A percentile compares a stretch with the other conserved stretches of the same genome.
Evolutionary conservation across 768 basidiomycete species (phyloP).

Genomic region (Lactifluus hygrophoroides): DNA sequence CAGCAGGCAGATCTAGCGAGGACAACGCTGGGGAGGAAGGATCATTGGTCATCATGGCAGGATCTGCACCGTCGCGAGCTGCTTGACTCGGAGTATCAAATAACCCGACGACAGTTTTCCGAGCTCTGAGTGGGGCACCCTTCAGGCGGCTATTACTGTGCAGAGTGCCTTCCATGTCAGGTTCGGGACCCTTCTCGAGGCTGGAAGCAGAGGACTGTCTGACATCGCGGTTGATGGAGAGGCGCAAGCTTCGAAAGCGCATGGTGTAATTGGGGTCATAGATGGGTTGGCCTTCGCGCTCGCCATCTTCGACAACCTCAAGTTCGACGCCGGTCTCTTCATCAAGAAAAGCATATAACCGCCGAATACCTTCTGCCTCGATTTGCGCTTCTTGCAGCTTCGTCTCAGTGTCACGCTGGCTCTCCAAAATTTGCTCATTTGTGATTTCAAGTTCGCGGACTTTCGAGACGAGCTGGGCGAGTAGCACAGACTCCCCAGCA

Average conservation of each 20-base stretch:
- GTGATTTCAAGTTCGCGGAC: constrained; percentile 71
- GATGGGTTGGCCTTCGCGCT: constrained; percentile 27
- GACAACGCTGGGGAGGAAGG: constrained; percentile 13
- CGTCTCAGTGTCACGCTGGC: constrained; percentile 52
- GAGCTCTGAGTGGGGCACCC: constrained; percentile 24
- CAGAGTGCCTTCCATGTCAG: constrained; percentile 26
- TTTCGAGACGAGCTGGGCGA: constrained; percentile 65
- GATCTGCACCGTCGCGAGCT: not conserved
- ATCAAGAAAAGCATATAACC: constrained; percentile 59
- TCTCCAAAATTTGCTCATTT: constrained; percentile 54
- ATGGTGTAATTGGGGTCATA: constrained; percentile 33
- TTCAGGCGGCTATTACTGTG: constrained; percentile 13
- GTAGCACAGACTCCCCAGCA: constrained; percentile 36
- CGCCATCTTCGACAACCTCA: constrained; percentile 32
- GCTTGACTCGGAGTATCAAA: constrained; percentile 36
- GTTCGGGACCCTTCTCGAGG: constrained; percentile 22
- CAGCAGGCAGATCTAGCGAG: constrained; percentile 9
- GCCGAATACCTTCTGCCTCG: constrained; percentile 62
- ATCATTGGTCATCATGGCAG: constrained; percentile 1
- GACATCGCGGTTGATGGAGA: constrained; percentile 33
- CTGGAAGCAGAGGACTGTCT: constrained; percentile 12
- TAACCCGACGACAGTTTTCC: constrained; percentile 54
- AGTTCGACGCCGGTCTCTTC: constrained; percentile 46
- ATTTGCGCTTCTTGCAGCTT: constrained; percentile 62
- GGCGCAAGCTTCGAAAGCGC: constrained; percentile 40